Base-by-base conservation (phyloP, 257 asterid species). In the Gentiana macrophylla region DNA sequence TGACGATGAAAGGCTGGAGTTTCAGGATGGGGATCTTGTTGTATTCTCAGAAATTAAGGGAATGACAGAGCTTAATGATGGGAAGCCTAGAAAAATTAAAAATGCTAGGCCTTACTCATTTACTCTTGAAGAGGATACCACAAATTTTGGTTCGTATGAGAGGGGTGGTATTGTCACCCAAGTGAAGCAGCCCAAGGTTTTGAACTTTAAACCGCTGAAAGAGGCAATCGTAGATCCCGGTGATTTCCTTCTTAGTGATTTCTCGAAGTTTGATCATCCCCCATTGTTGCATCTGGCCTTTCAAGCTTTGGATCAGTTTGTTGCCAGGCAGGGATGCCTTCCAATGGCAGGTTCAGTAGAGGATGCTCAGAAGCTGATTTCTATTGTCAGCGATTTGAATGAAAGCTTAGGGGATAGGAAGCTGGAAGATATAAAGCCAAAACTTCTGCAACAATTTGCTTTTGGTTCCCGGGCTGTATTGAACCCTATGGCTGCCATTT, bases 401-500 rank as follows among this genome's bases (percentile, higher is more conserved):
- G 87, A 81, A 60, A 72, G 77, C 62, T 69, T 56, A 56, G 95
- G 86, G 46, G 86, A 81, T 65, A 82, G 68, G 34, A 86, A 86
- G 55, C 66, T 89, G 74, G 86, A 74, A 12, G 93, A 78, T 67
- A 78, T 89, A 49, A 80, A 83, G 61, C 84, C 86, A 32, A 83
- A 80, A 63, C 90, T 89, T 66, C 67, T 89, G 61, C 76, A 69
- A 60, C 80, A 83, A 46, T 89, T 89, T 64, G 83, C 94, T 62
- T 84, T 75, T 75, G 97, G 97, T 62, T 84, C 95, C 35, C 84
- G 95, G 53, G 97, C 95, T 49, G 90, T 86, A 46, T 79, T 89
- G 63, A 89, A 86, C 67, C 95, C 97, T 53, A 83, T 89, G 95
- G 95, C 97, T 71, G 97, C 95, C 74, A 89, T 89, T 86, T 89